Evolutionary conservation across 177 flowering plant species (phyloP).

Genomic region (Tripterygium wilfordii): DNA sequence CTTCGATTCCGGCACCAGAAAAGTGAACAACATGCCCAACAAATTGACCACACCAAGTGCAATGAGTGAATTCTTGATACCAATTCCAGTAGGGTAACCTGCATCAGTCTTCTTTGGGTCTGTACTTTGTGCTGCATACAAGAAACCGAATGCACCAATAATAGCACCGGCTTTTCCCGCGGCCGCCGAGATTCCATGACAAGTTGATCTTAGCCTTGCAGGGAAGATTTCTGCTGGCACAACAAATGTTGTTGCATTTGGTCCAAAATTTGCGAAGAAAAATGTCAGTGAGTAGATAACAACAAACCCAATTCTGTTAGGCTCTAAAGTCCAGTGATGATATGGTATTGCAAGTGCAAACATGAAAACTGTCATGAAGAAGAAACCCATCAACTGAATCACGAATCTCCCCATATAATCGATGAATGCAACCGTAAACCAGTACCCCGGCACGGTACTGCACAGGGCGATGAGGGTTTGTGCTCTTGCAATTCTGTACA

Average conservation of each 20-base stretch:
- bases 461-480: slow-evolving; percentile 59
- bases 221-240: slow-evolving; percentile 75
- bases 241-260: slow-evolving; percentile 57
- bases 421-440: slow-evolving; percentile 60
- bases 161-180: slow-evolving; percentile 66
- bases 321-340: slow-evolving; percentile 47
- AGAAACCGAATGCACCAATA: slow-evolving; percentile 60
- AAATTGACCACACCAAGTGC: slow-evolving; percentile 32
- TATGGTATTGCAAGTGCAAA: slow-evolving; percentile 63
- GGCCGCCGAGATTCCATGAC: slow-evolving; percentile 69
- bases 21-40: slow-evolving; percentile 34
- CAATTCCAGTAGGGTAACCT: slow-evolving; percentile 44
- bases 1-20: slow-evolving; percentile 50
- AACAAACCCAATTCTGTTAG: slow-evolving; percentile 40
- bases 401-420: slow-evolving; percentile 51
- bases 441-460: slow-evolving; percentile 70
- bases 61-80: slow-evolving; percentile 36
- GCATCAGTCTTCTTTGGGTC: slow-evolving; percentile 22
- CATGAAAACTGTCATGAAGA: slow-evolving; percentile 70
- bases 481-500: slow-evolving; percentile 42
- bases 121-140: slow-evolving; percentile 37
- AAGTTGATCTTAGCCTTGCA: slow-evolving; percentile 54
- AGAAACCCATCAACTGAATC: slow-evolving; percentile 63
- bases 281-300: slow-evolving; percentile 48
- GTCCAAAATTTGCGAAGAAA: slow-evolving; percentile 70